Base-by-base conservation (phyloP, 2,329 filamentous ascomycete genomes). In the Ceratocystis eucalypticola region DNA sequence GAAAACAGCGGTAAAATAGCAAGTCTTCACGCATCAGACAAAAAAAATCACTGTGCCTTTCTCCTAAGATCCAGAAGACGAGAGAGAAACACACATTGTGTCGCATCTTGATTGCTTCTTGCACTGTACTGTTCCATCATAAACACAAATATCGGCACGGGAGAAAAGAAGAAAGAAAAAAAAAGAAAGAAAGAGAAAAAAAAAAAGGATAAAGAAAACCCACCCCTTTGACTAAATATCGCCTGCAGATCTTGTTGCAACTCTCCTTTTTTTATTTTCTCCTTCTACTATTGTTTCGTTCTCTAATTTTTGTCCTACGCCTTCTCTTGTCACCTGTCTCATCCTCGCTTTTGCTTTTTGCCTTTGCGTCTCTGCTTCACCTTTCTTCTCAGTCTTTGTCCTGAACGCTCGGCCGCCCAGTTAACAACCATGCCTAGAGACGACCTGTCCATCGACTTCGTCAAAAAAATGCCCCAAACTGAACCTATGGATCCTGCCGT, bases 341-440 rank as follows among this genome's bases (percentile, higher is more conserved):
- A 22, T 50, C 22, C 12, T 33, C 33, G 55, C 65, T 70, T 67
- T 68, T 69, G 15, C 25, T 61, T 68, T 41, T 55, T 68, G 33
- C n/a, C 66, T 45, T 59, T 64, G 20, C 48, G 46, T 48, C 17
- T 48, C 46, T 41, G 25, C 41, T 44, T 50, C 48, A 50, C 20
- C 44, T 48, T 63, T 33, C 61, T 37, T 61, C 59, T 59, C n/a
- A 37, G 41, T 64, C 25, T 44, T 59, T 65, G n/a, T 57, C 59
- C 37, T 41, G 48, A 50, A 64, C 63, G 46, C 55, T 28, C 61
- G 20, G 44, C 50, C 50, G 55, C 30, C 28, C 62, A 72, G 76
- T 84, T 84, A 82, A 85, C 82, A 80, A 77, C 77, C 76, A 87
- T 87, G 84, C 84, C 84, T 79, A 87, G 84, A 84, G 84, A 87